These are phyloP conservation scores for Verticillium zaregamsianum DNA, from an alignment of 2,329 filamentous ascomycete genomes.

Conservation along the genomic window DNA sequence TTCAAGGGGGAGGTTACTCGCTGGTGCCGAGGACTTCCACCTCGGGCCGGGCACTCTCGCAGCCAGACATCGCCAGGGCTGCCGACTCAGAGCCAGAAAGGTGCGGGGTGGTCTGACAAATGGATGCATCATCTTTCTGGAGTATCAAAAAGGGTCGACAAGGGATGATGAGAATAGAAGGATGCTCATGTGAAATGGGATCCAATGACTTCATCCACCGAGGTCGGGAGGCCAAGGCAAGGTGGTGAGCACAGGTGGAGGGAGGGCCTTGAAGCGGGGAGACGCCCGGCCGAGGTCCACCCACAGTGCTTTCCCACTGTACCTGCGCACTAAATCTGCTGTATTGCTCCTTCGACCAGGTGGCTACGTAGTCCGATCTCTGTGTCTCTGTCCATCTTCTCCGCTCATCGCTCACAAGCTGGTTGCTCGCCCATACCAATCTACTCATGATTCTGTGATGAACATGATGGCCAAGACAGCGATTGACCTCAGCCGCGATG, in stretches of 20 bases:
- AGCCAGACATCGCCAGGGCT: background rate
- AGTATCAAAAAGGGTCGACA: background rate
- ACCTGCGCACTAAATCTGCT: background rate
- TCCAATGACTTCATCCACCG: background rate
- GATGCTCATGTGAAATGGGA: background rate
- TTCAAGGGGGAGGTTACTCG: slow-evolving; percentile 59
- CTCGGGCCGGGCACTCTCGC: background rate
- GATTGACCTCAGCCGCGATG: background rate
- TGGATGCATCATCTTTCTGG: background rate
- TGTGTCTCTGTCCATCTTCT: too few species aligned
- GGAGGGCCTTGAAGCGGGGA: background rate
- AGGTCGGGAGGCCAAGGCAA: background rate
- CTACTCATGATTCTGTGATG: background rate
- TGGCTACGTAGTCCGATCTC: too few species aligned
- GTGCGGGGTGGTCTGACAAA: background rate
- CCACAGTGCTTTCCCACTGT: background rate
- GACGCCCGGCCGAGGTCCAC: background rate
- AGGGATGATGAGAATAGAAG: background rate
- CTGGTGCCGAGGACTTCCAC: slow-evolving; percentile 22
- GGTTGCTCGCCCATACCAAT: too few species aligned
- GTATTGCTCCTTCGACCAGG: background rate
- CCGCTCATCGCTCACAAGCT: too few species aligned
- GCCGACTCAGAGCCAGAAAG: background rate
- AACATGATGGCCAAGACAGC: background rate
- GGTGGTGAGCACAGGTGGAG: background rate